phyloP scores from a whole-genome alignment of 2,329 filamentous ascomycete genomes.

The Magnaporthiopsis poae region DNA sequence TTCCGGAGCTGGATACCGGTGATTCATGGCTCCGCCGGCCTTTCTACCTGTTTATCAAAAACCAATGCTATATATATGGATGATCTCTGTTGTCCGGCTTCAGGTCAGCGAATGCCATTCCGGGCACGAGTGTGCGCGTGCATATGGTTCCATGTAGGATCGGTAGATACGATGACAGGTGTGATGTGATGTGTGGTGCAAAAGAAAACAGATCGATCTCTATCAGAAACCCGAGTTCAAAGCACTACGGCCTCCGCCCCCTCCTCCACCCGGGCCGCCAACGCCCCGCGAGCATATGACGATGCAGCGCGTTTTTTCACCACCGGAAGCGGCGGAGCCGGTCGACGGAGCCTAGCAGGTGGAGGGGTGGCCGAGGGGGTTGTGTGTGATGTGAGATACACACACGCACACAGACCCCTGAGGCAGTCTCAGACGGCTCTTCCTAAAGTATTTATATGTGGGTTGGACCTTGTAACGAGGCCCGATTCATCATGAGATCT shows the following conservation, averaged over 20 bases:
- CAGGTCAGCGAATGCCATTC: neutral
- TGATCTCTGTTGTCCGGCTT: neutral
- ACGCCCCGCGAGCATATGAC: slow-evolving; percentile 25
- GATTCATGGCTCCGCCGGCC: neutral
- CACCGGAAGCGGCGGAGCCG: neutral
- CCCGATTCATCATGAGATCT: slow-evolving; percentile 26
- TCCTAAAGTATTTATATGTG: slow-evolving; percentile 23
- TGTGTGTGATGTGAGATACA: slow-evolving; percentile 2
- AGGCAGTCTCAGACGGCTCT: slow-evolving; percentile 32
- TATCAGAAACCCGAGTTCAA: slow-evolving; percentile 30
- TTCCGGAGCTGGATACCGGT: neutral
- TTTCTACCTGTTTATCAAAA: neutral
- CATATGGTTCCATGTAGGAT: no score
- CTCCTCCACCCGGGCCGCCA: slow-evolving; percentile 14
- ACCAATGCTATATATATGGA: neutral
- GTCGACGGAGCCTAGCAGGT: neutral
- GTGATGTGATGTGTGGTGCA: neutral
- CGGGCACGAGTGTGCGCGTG: neutral
- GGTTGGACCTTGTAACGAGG: slow-evolving; percentile 20
- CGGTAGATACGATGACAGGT: no score
- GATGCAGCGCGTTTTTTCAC: slow-evolving; percentile 22
- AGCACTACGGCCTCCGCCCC: slow-evolving; percentile 28
- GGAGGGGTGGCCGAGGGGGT: slow-evolving; percentile 10
- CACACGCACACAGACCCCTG: slow-evolving; percentile 7
- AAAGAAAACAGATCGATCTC: slow-evolving; percentile 9